These are phyloP conservation scores for Tylopilus sp. DNA, from an alignment of 1,284 basidiomycete genomes.

Conservation along the genomic window DNA sequence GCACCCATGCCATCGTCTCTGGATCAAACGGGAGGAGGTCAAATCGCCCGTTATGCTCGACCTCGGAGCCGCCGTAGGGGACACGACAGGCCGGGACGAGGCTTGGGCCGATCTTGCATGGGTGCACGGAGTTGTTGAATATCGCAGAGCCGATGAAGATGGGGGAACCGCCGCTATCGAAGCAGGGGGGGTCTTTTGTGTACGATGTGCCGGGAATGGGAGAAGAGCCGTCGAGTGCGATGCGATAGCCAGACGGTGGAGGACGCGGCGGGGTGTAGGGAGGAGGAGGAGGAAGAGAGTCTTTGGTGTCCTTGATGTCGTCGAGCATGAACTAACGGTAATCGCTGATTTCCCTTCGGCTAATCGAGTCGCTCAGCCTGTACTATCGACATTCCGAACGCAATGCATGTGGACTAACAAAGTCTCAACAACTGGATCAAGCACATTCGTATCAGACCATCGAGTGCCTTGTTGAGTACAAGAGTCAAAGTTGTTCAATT, in stretches of 20 bases:
- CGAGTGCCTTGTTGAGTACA: background rate
- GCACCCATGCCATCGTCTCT: conserved; percentile 67
- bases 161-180: conserved; percentile 56
- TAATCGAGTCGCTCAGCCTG: background rate
- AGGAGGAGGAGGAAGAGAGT: conserved; percentile 12
- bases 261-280: conserved; percentile 26
- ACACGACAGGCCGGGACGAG: conserved; percentile 54
- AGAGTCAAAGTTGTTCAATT: background rate
- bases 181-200: conserved; percentile 46
- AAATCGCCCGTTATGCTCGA: conserved; percentile 57
- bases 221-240: conserved; percentile 46
- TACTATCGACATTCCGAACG: too few species aligned
- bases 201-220: conserved; percentile 45
- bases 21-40: conserved; percentile 67
- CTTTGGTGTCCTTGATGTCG: conserved; percentile 6
- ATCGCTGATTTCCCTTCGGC: background rate
- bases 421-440: too few species aligned
- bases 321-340: background rate
- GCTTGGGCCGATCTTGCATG: conserved; percentile 69
- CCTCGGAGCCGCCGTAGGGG: conserved; percentile 60
- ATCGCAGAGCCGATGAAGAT: conserved; percentile 71
- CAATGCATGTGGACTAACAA: too few species aligned
- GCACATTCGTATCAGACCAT: too few species aligned
- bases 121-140: conserved; percentile 63
- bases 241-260: conserved; percentile 59